Base-by-base conservation (phyloP, 2,329 filamentous ascomycete species). In the Epichloe hybrida region DNA sequence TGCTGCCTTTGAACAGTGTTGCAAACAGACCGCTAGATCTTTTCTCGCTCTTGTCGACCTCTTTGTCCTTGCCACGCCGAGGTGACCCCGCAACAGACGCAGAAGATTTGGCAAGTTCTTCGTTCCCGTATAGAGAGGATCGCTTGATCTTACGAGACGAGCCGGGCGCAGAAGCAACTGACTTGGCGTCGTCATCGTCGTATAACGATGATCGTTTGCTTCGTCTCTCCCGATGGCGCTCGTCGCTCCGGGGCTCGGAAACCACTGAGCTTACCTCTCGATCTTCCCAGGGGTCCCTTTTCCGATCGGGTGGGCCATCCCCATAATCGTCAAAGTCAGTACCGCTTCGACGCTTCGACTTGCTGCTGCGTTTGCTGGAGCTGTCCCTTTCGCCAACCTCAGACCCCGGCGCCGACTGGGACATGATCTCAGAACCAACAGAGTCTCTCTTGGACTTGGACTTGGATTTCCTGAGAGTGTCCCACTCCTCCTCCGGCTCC, bases 221-320 rank as follows among this genome's bases (percentile, higher is more conserved):
- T 49, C 66, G 65, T 53, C 63, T 64, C 46, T 71, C 70, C 9
- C 59, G 60, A 39, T 57, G 60, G 21, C 57, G 58, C 37, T 64
- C 63, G 15, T 67, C 61, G 15, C 59, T 57, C 20, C 64, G 64
- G 39, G 68, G 65, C 48, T 72, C 72, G 5, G 76, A 77, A 5
- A 74, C 69, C 12, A 75, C 68, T 35, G 75, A 78, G 53, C 66
- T 69, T 20, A 72, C 67, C 40, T 75, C 73, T n/a, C 68, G 68
- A 51, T 74, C 70, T 27, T 72, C 66, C 50, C 68, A 70, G 2
- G 58, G 61, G n/a, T 69, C 67, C 3, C 62, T 64, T 43, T 61
- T 64, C 55, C 64, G 64, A 60, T 72, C 65, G 35, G 68, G 64
- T 31, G 67, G 66, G 49, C 71, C 65, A 46, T 66, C 63, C 53